Conservation (phyloP, 129 eudicot genomes). For the Centella asiatica region DNA sequence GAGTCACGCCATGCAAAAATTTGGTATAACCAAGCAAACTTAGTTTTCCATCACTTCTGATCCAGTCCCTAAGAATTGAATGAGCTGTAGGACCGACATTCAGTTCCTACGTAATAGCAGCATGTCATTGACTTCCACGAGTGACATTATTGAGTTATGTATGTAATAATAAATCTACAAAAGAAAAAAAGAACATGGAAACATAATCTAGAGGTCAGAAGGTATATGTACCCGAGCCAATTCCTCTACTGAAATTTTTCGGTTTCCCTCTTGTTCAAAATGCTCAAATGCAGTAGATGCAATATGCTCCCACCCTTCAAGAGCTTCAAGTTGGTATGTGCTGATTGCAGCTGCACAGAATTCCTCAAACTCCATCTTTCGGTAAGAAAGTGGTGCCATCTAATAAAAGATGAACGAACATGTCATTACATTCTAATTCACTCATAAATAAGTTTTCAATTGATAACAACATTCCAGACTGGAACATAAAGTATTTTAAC, state of each 20-base stretch:
- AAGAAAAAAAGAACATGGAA: no score
- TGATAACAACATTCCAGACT: no score
- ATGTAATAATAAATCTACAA: not conserved
- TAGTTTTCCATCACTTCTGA: constrained; percentile 91
- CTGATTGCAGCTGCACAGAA: constrained; percentile 89
- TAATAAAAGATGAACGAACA: constrained; percentile 14
- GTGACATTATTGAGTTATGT: not conserved
- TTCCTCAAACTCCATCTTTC: constrained; percentile 93
- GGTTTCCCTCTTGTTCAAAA: constrained; percentile 89
- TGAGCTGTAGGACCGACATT: constrained; percentile 88
- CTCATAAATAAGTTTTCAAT: no score
- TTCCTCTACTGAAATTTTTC: constrained; percentile 83
- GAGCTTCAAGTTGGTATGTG: constrained; percentile 87
- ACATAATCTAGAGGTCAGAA: no score
- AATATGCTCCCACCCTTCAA: constrained; percentile 92
- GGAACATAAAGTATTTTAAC: no score
- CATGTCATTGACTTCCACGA: not conserved
- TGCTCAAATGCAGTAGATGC: constrained; percentile 89
- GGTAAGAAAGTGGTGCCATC: constrained; percentile 84
- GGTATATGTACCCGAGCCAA: constrained; percentile 30
- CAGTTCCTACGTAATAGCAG: constrained; percentile 76
- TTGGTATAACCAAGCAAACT: constrained; percentile 94
- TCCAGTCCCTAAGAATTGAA: constrained; percentile 89
- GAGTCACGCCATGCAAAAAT: constrained; percentile 76
- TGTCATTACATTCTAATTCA: not conserved